phyloP scores from a whole-genome alignment of 495 filamentous ascomycete genomes.

The Podospora fimiseda region DNA sequence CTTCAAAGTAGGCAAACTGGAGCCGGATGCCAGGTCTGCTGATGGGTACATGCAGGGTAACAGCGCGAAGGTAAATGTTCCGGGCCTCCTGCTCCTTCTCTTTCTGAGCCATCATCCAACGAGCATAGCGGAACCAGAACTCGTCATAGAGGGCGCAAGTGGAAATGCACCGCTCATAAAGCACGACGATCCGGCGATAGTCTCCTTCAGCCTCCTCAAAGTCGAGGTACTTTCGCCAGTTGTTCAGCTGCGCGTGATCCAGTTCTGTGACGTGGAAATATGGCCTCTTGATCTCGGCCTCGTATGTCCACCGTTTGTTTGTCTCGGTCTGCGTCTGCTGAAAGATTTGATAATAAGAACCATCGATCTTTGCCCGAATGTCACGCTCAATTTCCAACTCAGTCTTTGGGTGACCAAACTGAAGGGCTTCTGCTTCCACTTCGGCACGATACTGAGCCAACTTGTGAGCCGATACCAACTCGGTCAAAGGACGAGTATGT shows the following conservation, averaged over 20 bases:
- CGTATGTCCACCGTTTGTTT: constrained; percentile 89
- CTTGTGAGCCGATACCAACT: constrained; percentile 64
- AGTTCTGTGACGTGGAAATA: constrained; percentile 97
- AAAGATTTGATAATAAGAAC: constrained; percentile 74
- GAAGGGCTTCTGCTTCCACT: constrained; percentile 51
- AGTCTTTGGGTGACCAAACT: constrained; percentile 38
- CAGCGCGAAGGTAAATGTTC: constrained; percentile 86
- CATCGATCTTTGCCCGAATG: constrained; percentile 71
- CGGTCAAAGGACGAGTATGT: constrained; percentile 61
- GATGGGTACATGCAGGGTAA: constrained; percentile 79
- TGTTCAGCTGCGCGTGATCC: constrained; percentile 76
- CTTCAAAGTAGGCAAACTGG: constrained; percentile 92
- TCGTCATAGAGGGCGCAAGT: constrained; percentile 93
- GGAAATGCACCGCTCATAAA: constrained; percentile 91
- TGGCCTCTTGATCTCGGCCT: constrained; percentile 89
- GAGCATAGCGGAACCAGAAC: constrained; percentile 95
- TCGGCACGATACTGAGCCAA: constrained; percentile 65
- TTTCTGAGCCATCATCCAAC: constrained; percentile 85
- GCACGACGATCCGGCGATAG: constrained; percentile 64
- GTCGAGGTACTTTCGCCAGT: constrained; percentile 95
- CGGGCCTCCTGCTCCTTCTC: constrained; percentile 87
- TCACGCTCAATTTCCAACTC: constrained; percentile 83
- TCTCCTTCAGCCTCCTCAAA: constrained; percentile 87
- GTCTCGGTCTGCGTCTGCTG: constrained; percentile 79
- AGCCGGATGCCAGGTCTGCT: constrained; percentile 71